Evolutionary conservation across 306 rosid species (phyloP).

Genomic region (Fragaria ananassa): DNA sequence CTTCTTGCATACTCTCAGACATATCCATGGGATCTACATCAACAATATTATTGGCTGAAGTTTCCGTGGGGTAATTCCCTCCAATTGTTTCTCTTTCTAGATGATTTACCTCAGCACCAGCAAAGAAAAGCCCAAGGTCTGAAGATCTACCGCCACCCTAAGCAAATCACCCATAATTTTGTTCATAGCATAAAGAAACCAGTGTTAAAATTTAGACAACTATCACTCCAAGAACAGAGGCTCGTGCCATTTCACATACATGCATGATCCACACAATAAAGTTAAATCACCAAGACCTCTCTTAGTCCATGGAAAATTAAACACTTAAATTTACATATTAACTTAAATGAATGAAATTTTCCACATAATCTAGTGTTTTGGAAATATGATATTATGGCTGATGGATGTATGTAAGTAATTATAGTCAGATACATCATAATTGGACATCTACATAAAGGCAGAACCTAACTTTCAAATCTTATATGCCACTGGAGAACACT

Average conservation of each 20-base stretch:
- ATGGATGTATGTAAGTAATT: not conserved
- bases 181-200: constrained; percentile 15
- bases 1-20: constrained; percentile 99
- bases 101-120: constrained; percentile 77
- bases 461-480: not conserved
- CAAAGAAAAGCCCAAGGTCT: constrained; percentile 79
- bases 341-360: not conserved
- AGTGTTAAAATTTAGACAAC: constrained; percentile 12
- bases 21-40: constrained; percentile 90
- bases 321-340: not conserved
- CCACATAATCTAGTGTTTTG: not conserved
- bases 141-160: constrained; percentile 81
- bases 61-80: constrained; percentile 43
- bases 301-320: not conserved
- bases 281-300: not conserved
- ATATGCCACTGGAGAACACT: not conserved
- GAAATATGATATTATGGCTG: not conserved
- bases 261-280: not conserved
- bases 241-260: not conserved
- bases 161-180: constrained; percentile 33
- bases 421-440: not conserved
- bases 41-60: constrained; percentile 37
- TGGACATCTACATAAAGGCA: not conserved
- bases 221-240: constrained; percentile 6
- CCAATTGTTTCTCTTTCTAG: constrained; percentile 56